These are phyloP conservation scores for Cucurbita ficifolia DNA, from an alignment of 306 rosid genomes.

Conservation along the genomic window DNA sequence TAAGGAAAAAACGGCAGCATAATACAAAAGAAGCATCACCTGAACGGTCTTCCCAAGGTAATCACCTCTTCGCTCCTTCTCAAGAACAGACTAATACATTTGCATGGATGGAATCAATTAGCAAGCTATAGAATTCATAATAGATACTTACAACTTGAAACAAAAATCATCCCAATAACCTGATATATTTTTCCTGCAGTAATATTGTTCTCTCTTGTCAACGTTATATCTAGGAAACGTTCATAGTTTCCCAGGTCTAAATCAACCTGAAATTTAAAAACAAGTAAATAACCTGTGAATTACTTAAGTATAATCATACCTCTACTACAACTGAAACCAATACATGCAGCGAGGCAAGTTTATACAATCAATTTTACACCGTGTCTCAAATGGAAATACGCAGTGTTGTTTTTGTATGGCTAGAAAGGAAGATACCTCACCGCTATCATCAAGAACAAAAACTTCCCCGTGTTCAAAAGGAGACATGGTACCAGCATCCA, in stretches of 20 bases:
- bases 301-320: not conserved
- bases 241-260: slow-evolving; percentile 97
- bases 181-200: slow-evolving; percentile 92
- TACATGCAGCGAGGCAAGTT: not conserved
- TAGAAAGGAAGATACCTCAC: slow-evolving; percentile 44
- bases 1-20: not conserved
- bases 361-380: not conserved
- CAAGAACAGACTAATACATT: slow-evolving; percentile 68
- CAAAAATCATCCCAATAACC: slow-evolving; percentile 18
- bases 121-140: not conserved
- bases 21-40: slow-evolving; percentile 27
- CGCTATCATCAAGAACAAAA: slow-evolving; percentile 97
- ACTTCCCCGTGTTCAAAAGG: slow-evolving; percentile 99
- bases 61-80: slow-evolving; percentile 87
- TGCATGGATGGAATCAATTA: slow-evolving; percentile 3
- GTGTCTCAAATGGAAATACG: not conserved
- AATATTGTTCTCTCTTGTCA: slow-evolving; percentile 82
- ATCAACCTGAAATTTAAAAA: slow-evolving; percentile 56
- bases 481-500: slow-evolving; percentile 99
- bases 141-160: not conserved
- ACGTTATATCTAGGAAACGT: slow-evolving; percentile 81
- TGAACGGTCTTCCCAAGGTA: slow-evolving; percentile 98
- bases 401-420: not conserved
- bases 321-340: not conserved
- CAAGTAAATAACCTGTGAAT: slow-evolving; percentile 1